Conservation (phyloP, 768 basidiomycete genomes). For the Leccinum fibrillosum region DNA sequence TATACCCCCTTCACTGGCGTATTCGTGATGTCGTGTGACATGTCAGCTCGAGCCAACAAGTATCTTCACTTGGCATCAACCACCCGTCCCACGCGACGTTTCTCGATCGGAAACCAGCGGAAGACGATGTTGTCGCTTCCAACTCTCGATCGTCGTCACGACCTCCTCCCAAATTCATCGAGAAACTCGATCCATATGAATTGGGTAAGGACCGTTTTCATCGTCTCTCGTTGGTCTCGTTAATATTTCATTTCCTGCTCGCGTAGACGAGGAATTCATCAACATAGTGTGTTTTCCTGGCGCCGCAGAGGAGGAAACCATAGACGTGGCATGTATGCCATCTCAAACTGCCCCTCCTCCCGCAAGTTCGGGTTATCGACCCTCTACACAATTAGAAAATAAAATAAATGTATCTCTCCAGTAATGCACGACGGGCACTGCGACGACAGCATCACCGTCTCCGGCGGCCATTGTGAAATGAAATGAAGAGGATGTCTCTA, state of each 20-base stretch:
- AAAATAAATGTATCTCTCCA: background rate
- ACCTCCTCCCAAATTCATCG: constrained; percentile 18
- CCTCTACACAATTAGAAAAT: constrained; percentile 4
- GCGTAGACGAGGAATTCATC: constrained; percentile 26
- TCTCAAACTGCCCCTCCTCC: background rate
- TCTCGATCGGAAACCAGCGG: background rate
- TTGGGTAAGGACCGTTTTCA: constrained; percentile 8
- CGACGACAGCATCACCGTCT: background rate
- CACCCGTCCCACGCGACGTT: constrained; percentile 6
- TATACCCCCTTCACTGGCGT: background rate
- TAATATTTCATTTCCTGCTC: background rate
- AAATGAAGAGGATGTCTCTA: constrained; percentile 7
- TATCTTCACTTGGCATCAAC: constrained; percentile 23
- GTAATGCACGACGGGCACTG: background rate
- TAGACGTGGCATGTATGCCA: background rate
- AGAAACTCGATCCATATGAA: constrained; percentile 27
- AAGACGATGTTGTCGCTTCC: background rate
- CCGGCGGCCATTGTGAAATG: constrained; percentile 1
- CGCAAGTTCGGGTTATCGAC: constrained; percentile 5
- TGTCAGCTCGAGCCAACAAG: constrained; percentile 6
- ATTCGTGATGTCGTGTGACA: background rate
- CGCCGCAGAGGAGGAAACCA: background rate
- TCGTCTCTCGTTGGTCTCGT: background rate
- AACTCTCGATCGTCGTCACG: background rate
- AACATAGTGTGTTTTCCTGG: constrained; percentile 7